Evolutionary conservation across 148 eudicot genomes (phyloP), one percentile per base, ranked within the genome.

Genomic region (Tetragonia tetragonoides): DNA sequence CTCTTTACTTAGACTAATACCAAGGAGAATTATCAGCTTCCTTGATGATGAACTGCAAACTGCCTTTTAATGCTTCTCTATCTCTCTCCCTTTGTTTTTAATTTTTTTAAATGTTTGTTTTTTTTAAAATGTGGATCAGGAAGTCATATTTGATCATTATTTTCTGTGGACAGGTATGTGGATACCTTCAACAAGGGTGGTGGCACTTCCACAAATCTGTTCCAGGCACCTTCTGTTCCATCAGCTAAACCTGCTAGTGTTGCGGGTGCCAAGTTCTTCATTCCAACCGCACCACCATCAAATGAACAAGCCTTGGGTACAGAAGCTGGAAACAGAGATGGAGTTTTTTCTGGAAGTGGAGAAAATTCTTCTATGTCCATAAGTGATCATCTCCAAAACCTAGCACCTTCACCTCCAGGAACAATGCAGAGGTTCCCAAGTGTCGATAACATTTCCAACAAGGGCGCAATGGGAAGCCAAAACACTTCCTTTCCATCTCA

Each of bases 121-220:
- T 9, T 20, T 72, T 15, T 34, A 3, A 2, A 3, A 44, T 24
- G 2, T 53, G 47, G 23, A 40, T 15, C 6, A 16, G 53, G 49
- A 28, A 56, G 70, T 39, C 17, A 46, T 39, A 16, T 64, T 17
- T 62, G 56, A 47, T 37, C 28, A 39, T 74, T 46, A 20, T 1
- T 47, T 47, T 69, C 37, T 78, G 71, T 82, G 76, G 76, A 64
- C 83, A 95, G 99, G 92, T 95, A 95, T 60, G 99, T 95, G 63
- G 99, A 95, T 82, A 91, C 97, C 49, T 95, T 91, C 78, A 95
- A 95, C 88, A 85, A 90, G 86, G 95, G 97, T 49, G 97, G 93
- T 65, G 88, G 91, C 4, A 86, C 81, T 76, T 80, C 97, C 46
- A 78, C 95, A 70, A 95, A 88, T 79, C 57, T 80, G 23, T 93